Base-by-base conservation (phyloP, 2,329 filamentous ascomycete species). In the Ceratocystis cubensis region DNA sequence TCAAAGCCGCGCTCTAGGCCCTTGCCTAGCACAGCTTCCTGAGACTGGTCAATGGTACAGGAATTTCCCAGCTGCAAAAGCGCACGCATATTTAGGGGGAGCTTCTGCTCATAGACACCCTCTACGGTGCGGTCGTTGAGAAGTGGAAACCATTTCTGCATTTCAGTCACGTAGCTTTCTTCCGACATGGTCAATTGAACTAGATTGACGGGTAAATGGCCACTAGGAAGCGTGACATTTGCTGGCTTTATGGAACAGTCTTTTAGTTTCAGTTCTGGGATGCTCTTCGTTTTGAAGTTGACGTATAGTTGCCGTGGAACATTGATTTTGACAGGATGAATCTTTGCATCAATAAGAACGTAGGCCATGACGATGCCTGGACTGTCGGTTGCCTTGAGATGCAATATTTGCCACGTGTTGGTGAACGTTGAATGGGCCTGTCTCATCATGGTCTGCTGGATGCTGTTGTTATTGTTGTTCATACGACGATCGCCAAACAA, bases 1-100 rank as follows among this genome's bases (percentile, higher is more conserved):
- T 96, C 91, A 71, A 99, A 99, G 0, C 94, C 95, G 71, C 93
- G 87, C 71, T 99, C 94, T 6, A 99, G 78, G 65, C 94, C 94
- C 72, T 88, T 93, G 63, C 94, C 94, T 7, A 99, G 83, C 1
- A 96, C 92, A 71, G 93, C 95, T 68, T 88, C 84, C 71, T 96
- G 92, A 65, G 81, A 86, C 72, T 96, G 89, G 72, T 99, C 94
- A 70, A 99, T 96, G 1, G 91, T 95, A 74, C 94, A 99, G 37
- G 89, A 80, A 72, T 90, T 96, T 53, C 94, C 95, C 0, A 99
- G 80, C 71, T 94, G 89, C 8, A 99, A 82, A 41, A 99, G 83
- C 3, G 93, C 94, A 50, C 93, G 84, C 61, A 96, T 83, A 69
- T 89, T 90, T 5, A 97, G 80, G 0, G 95, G 91, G 1, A 99